Evolutionary conservation across 495 filamentous ascomycete genomes (phyloP).

Genomic region (Peziza echinospora): DNA sequence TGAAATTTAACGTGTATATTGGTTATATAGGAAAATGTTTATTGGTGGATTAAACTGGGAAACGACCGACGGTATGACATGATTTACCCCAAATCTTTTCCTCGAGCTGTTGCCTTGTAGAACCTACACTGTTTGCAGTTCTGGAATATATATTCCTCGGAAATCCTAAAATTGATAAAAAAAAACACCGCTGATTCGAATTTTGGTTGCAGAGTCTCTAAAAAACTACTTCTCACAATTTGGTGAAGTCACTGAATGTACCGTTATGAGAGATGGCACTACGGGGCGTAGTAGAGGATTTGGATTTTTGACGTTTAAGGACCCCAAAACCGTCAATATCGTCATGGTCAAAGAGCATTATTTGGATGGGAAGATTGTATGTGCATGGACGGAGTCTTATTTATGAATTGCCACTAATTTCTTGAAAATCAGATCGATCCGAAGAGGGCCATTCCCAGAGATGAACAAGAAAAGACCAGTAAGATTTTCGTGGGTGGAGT

Average conservation of each 20-base stretch:
- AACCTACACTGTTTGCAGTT: too few species aligned
- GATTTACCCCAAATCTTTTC: too few species aligned
- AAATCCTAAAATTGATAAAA: too few species aligned
- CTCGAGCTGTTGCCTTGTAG: too few species aligned
- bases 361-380: conserved; percentile 92
- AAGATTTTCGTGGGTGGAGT: conserved; percentile 98
- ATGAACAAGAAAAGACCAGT: conserved; percentile 91
- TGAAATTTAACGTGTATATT: background rate
- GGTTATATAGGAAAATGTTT: conserved; percentile 73
- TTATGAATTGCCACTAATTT: too few species aligned
- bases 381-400: conserved; percentile 19
- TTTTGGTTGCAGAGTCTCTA: conserved; percentile 52
- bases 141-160: too few species aligned
- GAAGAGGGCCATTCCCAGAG: conserved; percentile 89
- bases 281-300: conserved; percentile 88
- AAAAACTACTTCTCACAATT: conserved; percentile 97
- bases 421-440: conserved; percentile 56
- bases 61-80: conserved; percentile 77
- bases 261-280: conserved; percentile 90
- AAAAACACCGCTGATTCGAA: conserved; percentile 1
- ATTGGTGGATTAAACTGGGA: conserved; percentile 99
- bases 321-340: conserved; percentile 91
- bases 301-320: conserved; percentile 92
- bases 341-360: conserved; percentile 99
- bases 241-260: conserved; percentile 91